These are phyloP conservation scores for Clavulina sp. DNA, from an alignment of 768 basidiomycete genomes.

Conservation along the genomic window DNA sequence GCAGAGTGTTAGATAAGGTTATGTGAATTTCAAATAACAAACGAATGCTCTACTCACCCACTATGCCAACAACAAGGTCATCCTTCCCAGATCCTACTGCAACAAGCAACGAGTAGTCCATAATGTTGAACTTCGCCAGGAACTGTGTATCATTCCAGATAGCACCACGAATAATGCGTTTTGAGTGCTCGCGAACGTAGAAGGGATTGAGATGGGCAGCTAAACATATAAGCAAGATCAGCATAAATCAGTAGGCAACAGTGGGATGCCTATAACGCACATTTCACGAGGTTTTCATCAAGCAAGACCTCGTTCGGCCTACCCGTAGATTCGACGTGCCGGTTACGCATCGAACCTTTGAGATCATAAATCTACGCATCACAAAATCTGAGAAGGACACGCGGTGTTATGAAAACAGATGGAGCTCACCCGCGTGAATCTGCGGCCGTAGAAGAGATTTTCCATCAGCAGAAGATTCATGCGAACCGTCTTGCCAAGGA, in stretches of 20 bases:
- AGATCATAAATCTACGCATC: constrained; percentile 73
- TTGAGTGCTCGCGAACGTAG: constrained; percentile 91
- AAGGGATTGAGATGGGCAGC: constrained; percentile 77
- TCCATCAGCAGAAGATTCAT: constrained; percentile 99
- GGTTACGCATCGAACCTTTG: constrained; percentile 88
- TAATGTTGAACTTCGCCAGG: constrained; percentile 82
- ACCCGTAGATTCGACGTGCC: constrained; percentile 81
- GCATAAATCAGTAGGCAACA: constrained; percentile 2
- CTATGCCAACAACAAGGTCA: constrained; percentile 91
- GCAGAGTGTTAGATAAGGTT: constrained; percentile 11
- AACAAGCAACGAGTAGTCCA: constrained; percentile 94
- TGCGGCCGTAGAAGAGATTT: constrained; percentile 84
- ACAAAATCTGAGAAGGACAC: not conserved
- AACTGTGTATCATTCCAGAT: constrained; percentile 93
- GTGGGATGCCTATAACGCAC: constrained; percentile 28
- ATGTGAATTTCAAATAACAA: not conserved
- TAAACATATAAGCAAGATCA: constrained; percentile 17
- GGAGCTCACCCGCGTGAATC: constrained; percentile 56
- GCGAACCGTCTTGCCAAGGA: constrained; percentile 50
- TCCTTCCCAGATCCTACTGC: constrained; percentile 81
- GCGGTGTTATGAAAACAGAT: not conserved
- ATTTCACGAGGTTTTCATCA: constrained; percentile 89
- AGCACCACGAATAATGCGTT: constrained; percentile 77
- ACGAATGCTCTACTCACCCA: constrained; percentile 42
- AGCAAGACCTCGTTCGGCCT: constrained; percentile 84